These are phyloP conservation scores for Secale cereale DNA, from an alignment of 176 grass and related monocot species.

Conservation along the genomic window DNA sequence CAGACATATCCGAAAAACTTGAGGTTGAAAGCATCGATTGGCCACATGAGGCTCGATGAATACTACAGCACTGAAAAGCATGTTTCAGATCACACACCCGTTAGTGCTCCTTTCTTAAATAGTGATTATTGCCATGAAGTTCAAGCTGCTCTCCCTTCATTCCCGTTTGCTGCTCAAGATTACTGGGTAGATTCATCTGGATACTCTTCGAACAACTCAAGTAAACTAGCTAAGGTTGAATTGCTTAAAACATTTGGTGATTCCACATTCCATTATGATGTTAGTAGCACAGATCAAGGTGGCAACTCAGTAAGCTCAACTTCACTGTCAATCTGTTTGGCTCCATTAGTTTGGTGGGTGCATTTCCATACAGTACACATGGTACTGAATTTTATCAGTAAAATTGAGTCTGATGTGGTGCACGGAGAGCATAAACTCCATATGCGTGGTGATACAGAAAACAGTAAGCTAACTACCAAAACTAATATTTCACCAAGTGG, in stretches of 20 bases:
- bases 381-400: slow-evolving; percentile 58
- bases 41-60: slow-evolving; percentile 65
- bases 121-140: slow-evolving; percentile 58
- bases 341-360: slow-evolving; percentile 76
- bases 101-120: slow-evolving; percentile 49
- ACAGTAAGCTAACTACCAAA: slow-evolving; percentile 18
- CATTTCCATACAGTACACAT: slow-evolving; percentile 78
- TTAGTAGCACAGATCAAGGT: slow-evolving; percentile 57
- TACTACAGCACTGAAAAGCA: slow-evolving; percentile 42
- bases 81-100: slow-evolving; percentile 20
- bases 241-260: slow-evolving; percentile 76
- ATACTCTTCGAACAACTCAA: slow-evolving; percentile 29
- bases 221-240: slow-evolving; percentile 44
- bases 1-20: slow-evolving; percentile 84
- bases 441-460: slow-evolving; percentile 27
- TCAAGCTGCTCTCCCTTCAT: slow-evolving; percentile 70
- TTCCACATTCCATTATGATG: slow-evolving; percentile 56
- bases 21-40: slow-evolving; percentile 57
- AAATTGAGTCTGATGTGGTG: slow-evolving; percentile 40
- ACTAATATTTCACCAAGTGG: no score
- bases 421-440: slow-evolving; percentile 31
- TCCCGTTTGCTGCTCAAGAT: slow-evolving; percentile 40
- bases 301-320: slow-evolving; percentile 47
- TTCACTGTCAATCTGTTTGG: slow-evolving; percentile 57
- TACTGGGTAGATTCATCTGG: slow-evolving; percentile 30